Evolutionary conservation across 2,329 filamentous ascomycete genomes (phyloP).

Genomic region (Fonsecaea pedrosoi): DNA sequence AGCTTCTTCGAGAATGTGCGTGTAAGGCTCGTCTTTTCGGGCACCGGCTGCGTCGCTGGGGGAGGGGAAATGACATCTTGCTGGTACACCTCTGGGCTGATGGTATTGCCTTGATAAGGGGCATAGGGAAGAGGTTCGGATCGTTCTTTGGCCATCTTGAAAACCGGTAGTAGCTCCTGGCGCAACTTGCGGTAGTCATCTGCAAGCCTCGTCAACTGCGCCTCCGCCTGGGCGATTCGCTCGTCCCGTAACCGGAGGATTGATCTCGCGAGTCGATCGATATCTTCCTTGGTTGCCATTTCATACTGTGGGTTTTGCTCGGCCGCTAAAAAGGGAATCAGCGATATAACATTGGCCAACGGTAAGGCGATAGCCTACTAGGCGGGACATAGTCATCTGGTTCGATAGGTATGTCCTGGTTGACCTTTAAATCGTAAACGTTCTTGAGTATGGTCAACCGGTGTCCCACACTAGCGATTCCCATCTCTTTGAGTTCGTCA

Average conservation of each 20-base stretch:
- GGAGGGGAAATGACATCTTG: constrained; percentile 42
- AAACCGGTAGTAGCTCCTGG: constrained; percentile 88
- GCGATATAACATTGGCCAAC: constrained; percentile 24
- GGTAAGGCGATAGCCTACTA: constrained; percentile 65
- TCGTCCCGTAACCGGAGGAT: constrained; percentile 89
- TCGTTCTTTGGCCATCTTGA: constrained; percentile 89
- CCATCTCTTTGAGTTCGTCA: constrained; percentile 94
- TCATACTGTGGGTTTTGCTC: constrained; percentile 86
- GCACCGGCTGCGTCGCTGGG: constrained; percentile 40
- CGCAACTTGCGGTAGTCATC: constrained; percentile 88
- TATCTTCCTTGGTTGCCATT: constrained; percentile 88
- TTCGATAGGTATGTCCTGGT: constrained; percentile 88
- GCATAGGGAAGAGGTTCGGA: constrained; percentile 79
- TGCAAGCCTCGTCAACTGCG: constrained; percentile 79
- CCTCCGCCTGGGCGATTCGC: constrained; percentile 81
- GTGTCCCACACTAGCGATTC: constrained; percentile 89
- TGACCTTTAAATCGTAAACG: constrained; percentile 95
- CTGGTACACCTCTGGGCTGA: constrained; percentile 43
- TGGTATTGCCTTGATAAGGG: constrained; percentile 42
- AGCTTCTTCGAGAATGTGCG: constrained; percentile 79
- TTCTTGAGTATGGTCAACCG: constrained; percentile 92
- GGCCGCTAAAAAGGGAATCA: constrained; percentile 66
- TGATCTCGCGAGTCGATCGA: constrained; percentile 87
- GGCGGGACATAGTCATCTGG: constrained; percentile 91
- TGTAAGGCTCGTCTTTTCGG: constrained; percentile 63